These are phyloP conservation scores for Litsea cubeba DNA, from an alignment of 164 flowering plant species.

Conservation along the genomic window DNA sequence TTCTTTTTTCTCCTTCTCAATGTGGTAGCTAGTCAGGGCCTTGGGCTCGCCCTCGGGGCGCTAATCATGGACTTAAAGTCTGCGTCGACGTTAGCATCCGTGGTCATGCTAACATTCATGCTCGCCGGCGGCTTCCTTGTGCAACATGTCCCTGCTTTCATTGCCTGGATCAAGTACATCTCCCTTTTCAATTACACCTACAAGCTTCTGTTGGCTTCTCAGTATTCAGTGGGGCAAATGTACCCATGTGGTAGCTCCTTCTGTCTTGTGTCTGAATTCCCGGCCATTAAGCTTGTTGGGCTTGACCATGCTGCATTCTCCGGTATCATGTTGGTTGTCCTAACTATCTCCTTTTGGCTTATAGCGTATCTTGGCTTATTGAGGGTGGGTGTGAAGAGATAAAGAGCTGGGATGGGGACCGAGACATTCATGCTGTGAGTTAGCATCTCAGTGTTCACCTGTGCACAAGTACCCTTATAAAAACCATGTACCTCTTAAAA, in stretches of 20 bases:
- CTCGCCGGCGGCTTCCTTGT: slow-evolving; percentile 67
- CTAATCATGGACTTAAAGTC: slow-evolving; percentile 49
- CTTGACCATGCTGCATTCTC: slow-evolving; percentile 24
- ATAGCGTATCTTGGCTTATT: slow-evolving; percentile 60
- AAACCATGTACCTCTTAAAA: too few relatives aligned
- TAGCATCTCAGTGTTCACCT: too few relatives aligned
- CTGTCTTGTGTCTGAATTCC: slow-evolving; percentile 45
- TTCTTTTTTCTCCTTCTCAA: slow-evolving; percentile 35
- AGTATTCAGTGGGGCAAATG: slow-evolving; percentile 32
- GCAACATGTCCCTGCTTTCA: slow-evolving; percentile 55
- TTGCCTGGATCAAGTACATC: slow-evolving; percentile 60
- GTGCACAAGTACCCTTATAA: too few relatives aligned
- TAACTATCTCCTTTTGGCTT: slow-evolving; percentile 57
- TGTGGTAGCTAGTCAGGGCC: slow-evolving; percentile 58
- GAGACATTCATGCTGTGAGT: too few relatives aligned
- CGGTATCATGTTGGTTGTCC: slow-evolving; percentile 31
- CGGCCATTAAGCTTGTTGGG: slow-evolving; percentile 41
- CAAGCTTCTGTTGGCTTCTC: slow-evolving; percentile 55
- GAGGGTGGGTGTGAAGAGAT: slow-evolving; percentile 47
- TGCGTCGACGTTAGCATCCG: slow-evolving; percentile 51
- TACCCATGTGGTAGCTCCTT: slow-evolving; percentile 33
- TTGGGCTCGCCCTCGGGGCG: slow-evolving; percentile 78
- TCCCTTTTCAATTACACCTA: slow-evolving; percentile 46
- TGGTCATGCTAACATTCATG: slow-evolving; percentile 47
- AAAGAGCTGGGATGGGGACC: background rate